Evolutionary conservation across 805 yeast genomes (phyloP).

Genomic region (Metschnikowia picachoensis): DNA sequence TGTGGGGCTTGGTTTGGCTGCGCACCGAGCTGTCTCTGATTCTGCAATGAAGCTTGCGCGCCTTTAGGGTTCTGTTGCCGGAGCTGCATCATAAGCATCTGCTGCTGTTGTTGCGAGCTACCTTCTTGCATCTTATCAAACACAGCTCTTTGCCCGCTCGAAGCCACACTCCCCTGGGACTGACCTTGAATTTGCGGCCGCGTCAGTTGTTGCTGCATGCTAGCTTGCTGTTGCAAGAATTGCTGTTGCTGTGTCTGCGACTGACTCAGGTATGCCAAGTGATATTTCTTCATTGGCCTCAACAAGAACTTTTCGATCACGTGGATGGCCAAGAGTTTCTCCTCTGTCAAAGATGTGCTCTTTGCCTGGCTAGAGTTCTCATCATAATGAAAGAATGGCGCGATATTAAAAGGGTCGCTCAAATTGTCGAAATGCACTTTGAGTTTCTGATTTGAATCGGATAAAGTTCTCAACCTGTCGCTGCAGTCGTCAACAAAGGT

Average conservation of each 20-base stretch:
- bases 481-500: conserved; percentile 48
- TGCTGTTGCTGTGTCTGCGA: conserved; percentile 32
- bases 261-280: conserved; percentile 43
- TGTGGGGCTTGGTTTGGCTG: conserved; percentile 11
- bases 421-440: conserved; percentile 35
- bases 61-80: conserved; percentile 10
- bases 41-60: conserved; percentile 1
- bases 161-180: conserved; percentile 11
- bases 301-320: conserved; percentile 39
- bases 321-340: conserved; percentile 34
- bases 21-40: not conserved
- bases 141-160: not conserved
- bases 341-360: conserved; percentile 35
- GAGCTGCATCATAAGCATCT: conserved; percentile 14
- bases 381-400: conserved; percentile 52
- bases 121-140: not conserved
- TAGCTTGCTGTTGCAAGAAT: conserved; percentile 25
- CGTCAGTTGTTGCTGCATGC: conserved; percentile 23
- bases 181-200: conserved; percentile 3
- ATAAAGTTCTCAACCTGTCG: conserved; percentile 36
- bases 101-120: conserved; percentile 5
- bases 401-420: conserved; percentile 18
- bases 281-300: conserved; percentile 42
- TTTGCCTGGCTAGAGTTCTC: conserved; percentile 23
- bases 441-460: conserved; percentile 37